phyloP scores from a whole-genome alignment of 2,329 filamentous ascomycete genomes.

The Penicillium sp. region DNA sequence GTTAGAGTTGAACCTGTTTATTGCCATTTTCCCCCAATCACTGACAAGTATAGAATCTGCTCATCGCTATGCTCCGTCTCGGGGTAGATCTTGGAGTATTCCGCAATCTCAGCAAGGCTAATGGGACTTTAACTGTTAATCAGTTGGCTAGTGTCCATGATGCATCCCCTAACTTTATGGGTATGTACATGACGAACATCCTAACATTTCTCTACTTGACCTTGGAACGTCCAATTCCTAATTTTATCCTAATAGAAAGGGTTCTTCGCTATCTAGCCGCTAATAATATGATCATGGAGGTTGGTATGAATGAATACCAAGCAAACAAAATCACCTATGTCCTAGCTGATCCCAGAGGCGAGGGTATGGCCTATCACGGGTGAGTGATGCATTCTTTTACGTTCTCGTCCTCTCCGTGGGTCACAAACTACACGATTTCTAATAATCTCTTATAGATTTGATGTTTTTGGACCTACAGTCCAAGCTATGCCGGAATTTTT shows the following conservation, averaged over 20 bases:
- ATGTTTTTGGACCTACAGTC: constrained; percentile 12
- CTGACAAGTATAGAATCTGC: constrained; percentile 10
- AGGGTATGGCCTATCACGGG: constrained; percentile 14
- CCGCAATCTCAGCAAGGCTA: constrained; percentile 3
- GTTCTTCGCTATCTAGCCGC: constrained; percentile 30
- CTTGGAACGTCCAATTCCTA: background rate
- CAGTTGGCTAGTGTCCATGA: constrained; percentile 6
- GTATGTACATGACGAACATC: background rate
- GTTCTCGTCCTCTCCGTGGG: background rate
- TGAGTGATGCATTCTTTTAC: background rate
- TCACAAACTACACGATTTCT: background rate
- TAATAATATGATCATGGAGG: constrained; percentile 15
- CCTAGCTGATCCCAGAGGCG: constrained; percentile 13
- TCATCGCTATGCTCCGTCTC: constrained; percentile 15
- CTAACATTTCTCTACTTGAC: background rate
- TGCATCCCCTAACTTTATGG: constrained; percentile 10
- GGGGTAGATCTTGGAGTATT: constrained; percentile 19
- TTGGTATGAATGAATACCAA: constrained; percentile 12
- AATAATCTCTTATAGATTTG: constrained; percentile 9
- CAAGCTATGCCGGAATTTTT: constrained; percentile 30
- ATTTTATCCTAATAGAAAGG: constrained; percentile 12
- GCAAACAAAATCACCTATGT: constrained; percentile 13
- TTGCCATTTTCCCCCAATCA: no score
- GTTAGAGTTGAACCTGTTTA: constrained; percentile 7
- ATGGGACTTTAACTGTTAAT: constrained; percentile 4